These are phyloP conservation scores for Candida nitratophila DNA, from an alignment of 805 yeast genomes.

Conservation along the genomic window DNA sequence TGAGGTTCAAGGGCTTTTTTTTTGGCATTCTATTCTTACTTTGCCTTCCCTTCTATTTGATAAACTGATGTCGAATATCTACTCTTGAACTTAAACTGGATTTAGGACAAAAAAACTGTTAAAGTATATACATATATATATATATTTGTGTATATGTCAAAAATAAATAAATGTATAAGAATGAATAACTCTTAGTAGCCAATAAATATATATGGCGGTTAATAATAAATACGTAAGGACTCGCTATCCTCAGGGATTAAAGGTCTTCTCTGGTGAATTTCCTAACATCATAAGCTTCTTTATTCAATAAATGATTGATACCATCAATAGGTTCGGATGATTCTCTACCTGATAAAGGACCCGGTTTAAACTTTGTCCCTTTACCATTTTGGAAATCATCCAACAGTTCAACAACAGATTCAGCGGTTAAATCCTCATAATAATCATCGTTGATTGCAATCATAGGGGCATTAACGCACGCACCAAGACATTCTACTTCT, in stretches of 20 bases:
- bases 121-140: too few species aligned
- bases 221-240: too few species aligned
- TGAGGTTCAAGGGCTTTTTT: too few species aligned
- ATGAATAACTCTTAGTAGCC: too few species aligned
- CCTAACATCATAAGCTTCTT: slow-evolving; percentile 63
- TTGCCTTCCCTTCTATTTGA: too few species aligned
- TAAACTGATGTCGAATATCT: too few species aligned
- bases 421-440: slow-evolving; percentile 74
- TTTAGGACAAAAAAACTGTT: too few species aligned
- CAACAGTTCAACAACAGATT: slow-evolving; percentile 53
- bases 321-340: slow-evolving; percentile 77
- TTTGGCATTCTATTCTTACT: too few species aligned
- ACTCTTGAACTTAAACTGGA: too few species aligned
- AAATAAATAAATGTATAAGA: too few species aligned
- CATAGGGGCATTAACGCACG: slow-evolving; percentile 90
- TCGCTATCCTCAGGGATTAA: too few species aligned
- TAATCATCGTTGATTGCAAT: slow-evolving; percentile 77
- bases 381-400: slow-evolving; percentile 42
- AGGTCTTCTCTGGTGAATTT: slow-evolving; percentile 69
- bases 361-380: slow-evolving; percentile 57
- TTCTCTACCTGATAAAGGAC: slow-evolving; percentile 63
- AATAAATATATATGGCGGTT: not conserved
- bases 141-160: too few species aligned
- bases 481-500: slow-evolving; percentile 89
- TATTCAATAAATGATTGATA: slow-evolving; percentile 49